phyloP scores from a whole-genome alignment of 805 yeast genomes.

The Isabelozyma gotoi region DNA sequence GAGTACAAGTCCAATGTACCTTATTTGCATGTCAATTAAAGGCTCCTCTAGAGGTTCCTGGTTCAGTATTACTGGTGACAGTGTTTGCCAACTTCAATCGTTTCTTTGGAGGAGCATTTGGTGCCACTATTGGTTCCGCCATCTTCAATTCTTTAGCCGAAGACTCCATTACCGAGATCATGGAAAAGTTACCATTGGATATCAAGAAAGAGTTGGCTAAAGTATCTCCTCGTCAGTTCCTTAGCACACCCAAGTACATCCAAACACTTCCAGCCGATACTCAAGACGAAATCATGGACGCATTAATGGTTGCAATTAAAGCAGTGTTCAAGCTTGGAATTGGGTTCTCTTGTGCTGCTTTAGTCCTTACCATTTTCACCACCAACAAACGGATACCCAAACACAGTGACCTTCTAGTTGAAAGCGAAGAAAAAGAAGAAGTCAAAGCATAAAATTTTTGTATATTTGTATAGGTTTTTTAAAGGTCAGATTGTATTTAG shows the following conservation, averaged over 20 bases:
- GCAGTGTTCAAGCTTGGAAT: constrained; percentile 7
- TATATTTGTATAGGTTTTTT: no score
- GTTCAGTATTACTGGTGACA: constrained; percentile 11
- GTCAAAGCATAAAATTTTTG: no score
- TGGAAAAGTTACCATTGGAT: constrained; percentile 4
- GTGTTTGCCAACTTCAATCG: constrained; percentile 11
- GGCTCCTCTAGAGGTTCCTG: constrained; percentile 12
- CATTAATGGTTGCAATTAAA: constrained; percentile 9
- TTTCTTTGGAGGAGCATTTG: constrained; percentile 12
- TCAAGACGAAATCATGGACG: constrained; percentile 3
- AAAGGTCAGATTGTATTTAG: no score
- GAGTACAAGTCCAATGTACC: constrained; percentile 13
- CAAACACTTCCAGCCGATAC: constrained; percentile 5
- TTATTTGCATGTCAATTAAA: constrained; percentile 13
- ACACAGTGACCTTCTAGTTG: constrained; percentile 7
- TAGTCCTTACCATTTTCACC: constrained; percentile 7
- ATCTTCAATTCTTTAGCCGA: constrained; percentile 7
- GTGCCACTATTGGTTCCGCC: constrained; percentile 7
- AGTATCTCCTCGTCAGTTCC: constrained; percentile 3
- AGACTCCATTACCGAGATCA: constrained; percentile 1
- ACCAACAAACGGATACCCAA: constrained; percentile 13
- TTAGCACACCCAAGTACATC: constrained; percentile 9
- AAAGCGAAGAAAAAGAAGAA: neutral
- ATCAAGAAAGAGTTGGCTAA: constrained; percentile 4
- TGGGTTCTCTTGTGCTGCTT: constrained; percentile 6